Base-by-base conservation (phyloP, 108 stramenopile genomes). In the Skeletonema menzelii region DNA sequence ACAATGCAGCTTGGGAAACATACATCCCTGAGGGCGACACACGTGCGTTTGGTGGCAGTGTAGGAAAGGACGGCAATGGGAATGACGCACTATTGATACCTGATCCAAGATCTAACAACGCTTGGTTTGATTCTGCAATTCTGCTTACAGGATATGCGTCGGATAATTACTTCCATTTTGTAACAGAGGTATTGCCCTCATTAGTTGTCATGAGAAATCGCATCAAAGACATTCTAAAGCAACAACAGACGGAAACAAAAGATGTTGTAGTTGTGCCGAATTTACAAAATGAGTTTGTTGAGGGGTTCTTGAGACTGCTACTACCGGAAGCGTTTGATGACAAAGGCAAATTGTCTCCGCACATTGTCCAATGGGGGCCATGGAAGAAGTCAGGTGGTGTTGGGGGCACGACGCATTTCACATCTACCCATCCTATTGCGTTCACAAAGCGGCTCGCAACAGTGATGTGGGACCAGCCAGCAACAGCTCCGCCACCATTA, bases 391-490 rank as follows among this genome's bases (percentile, higher is more conserved):
- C 49, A n/a, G 56, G 30, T 44, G 34, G 4, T 15, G 20, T 0
- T 1, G 12, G 55, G 27, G 56, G 19, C 28, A 24, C 63, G 7
- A 28, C 27, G 63, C 46, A 73, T 24, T 65, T 59, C n/a, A 17
- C 31, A 6, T 38, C 57, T 15, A 24, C 64, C 3, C 72, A 73
- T 65, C 72, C 72, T 5, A 59, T 73, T 17, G 38, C 57, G 37
- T 65, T 27, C 59, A 56, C 58, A 6, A 62, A 57, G 27, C 22
- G 40, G n/a, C n/a, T 73, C 17, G 64, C 31, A 40, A 47, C 72
- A 10, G 72, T 64, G 6, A 53, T 42, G 11, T 73, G 72, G 72
- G 64, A 73, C 59, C 72, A 73, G n/a, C 72, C 72, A 2, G 17
- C 58, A 8, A 26, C 58, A 59, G 72, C 64, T 19, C 72, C 64